phyloP scores from a whole-genome alignment of 202 grass and related monocot species.

The Digitaria exilis region DNA sequence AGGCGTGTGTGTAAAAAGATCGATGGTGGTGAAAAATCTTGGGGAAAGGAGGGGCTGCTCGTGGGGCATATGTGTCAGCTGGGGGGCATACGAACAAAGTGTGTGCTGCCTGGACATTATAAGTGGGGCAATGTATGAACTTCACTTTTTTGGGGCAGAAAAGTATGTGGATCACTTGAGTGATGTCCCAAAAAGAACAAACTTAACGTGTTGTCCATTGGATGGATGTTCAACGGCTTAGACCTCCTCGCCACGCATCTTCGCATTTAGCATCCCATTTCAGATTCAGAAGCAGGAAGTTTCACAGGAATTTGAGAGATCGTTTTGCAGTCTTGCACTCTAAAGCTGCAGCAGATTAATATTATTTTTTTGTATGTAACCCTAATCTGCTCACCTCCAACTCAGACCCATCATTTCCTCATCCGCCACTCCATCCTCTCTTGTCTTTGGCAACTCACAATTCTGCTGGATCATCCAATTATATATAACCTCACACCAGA shows the following conservation, averaged over 20 bases:
- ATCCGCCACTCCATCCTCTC: neutral
- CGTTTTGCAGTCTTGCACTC: neutral
- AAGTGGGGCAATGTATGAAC: neutral
- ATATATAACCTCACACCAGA: neutral
- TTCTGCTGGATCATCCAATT: neutral
- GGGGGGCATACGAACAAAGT: neutral
- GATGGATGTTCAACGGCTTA: neutral
- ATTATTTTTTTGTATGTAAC: neutral
- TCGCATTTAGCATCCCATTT: neutral
- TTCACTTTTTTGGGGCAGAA: neutral
- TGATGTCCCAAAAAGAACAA: conserved; percentile 3
- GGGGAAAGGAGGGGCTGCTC: neutral
- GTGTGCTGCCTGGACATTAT: neutral
- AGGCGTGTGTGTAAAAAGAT: neutral
- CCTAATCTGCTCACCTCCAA: neutral
- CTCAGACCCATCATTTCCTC: neutral
- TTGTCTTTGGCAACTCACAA: conserved; percentile 9
- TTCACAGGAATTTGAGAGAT: neutral
- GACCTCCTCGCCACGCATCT: neutral
- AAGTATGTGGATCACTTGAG: conserved; percentile 22
- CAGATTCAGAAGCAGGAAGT: neutral
- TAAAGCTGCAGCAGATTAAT: neutral
- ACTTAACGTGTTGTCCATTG: neutral
- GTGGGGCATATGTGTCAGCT: neutral
- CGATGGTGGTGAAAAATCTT: conserved; percentile 2